Conservation (phyloP, 129 eudicot genomes). For the Mikania micrantha region DNA sequence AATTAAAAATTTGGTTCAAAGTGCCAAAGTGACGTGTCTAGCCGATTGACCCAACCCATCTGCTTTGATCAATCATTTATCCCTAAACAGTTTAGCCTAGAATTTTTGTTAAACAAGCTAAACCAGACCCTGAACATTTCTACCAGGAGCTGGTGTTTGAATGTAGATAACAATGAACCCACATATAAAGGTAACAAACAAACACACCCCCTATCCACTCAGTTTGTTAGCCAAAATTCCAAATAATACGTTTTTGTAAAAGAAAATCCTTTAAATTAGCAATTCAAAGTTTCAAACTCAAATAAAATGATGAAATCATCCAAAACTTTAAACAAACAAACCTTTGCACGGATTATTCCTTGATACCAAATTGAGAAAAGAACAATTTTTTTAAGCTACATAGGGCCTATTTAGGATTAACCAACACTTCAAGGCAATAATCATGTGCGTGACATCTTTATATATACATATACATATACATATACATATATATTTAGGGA, state of each 20-base stretch:
- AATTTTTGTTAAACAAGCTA: not conserved
- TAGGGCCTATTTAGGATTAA: constrained; percentile 22
- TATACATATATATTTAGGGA: too few species aligned
- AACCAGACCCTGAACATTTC: not conserved
- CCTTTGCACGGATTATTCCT: constrained; percentile 18
- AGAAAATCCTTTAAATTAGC: not conserved
- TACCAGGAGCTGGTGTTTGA: not conserved
- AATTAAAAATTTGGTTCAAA: not conserved
- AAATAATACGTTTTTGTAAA: not conserved
- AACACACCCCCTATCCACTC: too few species aligned
- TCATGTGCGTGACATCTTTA: not conserved
- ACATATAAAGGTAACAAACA: too few species aligned
- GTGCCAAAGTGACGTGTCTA: not conserved
- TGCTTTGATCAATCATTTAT: not conserved
- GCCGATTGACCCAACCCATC: not conserved
- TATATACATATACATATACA: too few species aligned
- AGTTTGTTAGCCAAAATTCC: not conserved
- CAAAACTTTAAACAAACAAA: constrained; percentile 11
- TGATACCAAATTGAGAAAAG: constrained; percentile 24
- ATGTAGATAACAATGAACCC: not conserved
- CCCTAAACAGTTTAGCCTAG: not conserved
- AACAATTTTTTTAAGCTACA: constrained; percentile 3
- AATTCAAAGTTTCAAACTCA: not conserved
- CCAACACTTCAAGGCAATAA: constrained; percentile 21
- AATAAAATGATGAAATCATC: constrained; percentile 20